Evolutionary conservation across 495 filamentous ascomycete genomes (phyloP).

Genomic region (Xylaria venustula): DNA sequence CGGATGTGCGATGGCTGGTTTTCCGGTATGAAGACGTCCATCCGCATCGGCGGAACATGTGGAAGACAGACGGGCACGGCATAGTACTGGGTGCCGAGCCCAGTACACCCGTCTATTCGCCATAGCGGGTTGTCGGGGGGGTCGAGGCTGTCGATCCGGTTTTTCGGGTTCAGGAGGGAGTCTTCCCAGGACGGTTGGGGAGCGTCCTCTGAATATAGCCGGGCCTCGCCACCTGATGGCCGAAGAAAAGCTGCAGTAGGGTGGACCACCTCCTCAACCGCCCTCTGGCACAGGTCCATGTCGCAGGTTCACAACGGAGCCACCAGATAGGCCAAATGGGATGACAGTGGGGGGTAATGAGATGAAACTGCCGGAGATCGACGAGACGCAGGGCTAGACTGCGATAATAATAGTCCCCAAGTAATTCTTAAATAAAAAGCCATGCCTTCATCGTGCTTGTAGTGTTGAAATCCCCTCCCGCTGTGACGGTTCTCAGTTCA

Average conservation of each 20-base stretch:
- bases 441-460: background rate
- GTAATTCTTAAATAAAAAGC: background rate
- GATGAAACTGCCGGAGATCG: background rate
- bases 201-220: background rate
- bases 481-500: background rate
- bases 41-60: conserved; percentile 41
- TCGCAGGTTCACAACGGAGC: conserved; percentile 9
- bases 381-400: background rate
- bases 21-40: conserved; percentile 50
- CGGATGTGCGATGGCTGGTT: conserved; percentile 36
- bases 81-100: conserved; percentile 49
- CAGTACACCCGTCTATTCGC: conserved; percentile 50
- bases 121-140: conserved; percentile 38
- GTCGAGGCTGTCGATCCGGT: conserved; percentile 50
- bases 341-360: conserved; percentile 2
- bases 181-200: conserved; percentile 28
- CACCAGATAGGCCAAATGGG: conserved; percentile 3
- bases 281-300: conserved; percentile 43
- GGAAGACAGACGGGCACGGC: conserved; percentile 41
- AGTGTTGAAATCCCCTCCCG: background rate
- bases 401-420: background rate
- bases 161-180: conserved; percentile 50
- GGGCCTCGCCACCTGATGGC: conserved; percentile 1
- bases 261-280: conserved; percentile 48
- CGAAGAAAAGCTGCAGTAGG: conserved; percentile 47